These are phyloP conservation scores for Pogostemon cablin DNA, from an alignment of 257 asterid species.

Conservation along the genomic window DNA sequence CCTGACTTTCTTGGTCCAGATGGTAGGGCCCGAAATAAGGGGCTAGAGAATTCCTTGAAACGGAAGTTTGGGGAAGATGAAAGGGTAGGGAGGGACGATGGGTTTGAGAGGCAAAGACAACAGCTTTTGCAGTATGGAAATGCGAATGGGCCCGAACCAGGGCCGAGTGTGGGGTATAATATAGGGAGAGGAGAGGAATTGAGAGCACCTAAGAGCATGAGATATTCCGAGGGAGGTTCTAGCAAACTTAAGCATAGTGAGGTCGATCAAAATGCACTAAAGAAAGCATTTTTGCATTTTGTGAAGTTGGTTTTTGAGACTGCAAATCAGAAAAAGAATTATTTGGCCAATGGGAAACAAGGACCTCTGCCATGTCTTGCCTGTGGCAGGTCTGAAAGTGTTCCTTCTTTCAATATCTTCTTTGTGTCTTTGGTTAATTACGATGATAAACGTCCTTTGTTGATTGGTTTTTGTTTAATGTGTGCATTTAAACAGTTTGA, in stretches of 20 bases:
- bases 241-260: constrained; percentile 54
- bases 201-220: constrained; percentile 60
- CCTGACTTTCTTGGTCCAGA: constrained; percentile 51
- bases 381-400: constrained; percentile 67
- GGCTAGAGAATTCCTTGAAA: constrained; percentile 55
- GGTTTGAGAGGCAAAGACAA: constrained; percentile 84
- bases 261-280: constrained; percentile 63
- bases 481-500: constrained; percentile 20
- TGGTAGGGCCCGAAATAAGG: constrained; percentile 47
- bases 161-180: constrained; percentile 46
- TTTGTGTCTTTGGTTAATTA: constrained; percentile 20
- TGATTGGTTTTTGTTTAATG: constrained; percentile 4
- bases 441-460: neutral
- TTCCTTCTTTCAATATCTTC: constrained; percentile 14
- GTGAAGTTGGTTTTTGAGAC: constrained; percentile 71
- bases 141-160: constrained; percentile 54
- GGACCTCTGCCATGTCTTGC: constrained; percentile 72
- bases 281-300: constrained; percentile 68
- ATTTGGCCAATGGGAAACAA: constrained; percentile 78
- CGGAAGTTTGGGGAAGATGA: constrained; percentile 83
- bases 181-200: constrained; percentile 54
- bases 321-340: constrained; percentile 53
- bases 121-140: constrained; percentile 89
- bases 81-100: constrained; percentile 63
- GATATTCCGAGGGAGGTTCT: constrained; percentile 47